Evolutionary conservation across 768 basidiomycete genomes (phyloP).

Genomic region (Lenzites betulinus): DNA sequence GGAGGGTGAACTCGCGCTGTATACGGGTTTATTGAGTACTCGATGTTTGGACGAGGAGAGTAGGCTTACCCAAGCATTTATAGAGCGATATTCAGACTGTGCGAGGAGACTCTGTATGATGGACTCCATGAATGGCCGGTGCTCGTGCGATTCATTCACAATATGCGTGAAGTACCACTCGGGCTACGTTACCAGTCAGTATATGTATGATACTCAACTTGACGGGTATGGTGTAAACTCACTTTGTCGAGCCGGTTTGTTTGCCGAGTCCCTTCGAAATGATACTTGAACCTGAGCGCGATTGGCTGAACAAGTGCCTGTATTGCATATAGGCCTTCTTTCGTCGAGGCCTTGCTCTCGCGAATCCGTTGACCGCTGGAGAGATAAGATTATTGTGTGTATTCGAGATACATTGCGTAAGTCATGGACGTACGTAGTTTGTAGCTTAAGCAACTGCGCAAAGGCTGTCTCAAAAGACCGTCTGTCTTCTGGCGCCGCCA

Average conservation of each 20-base stretch:
- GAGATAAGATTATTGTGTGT: not conserved
- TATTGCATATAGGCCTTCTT: slow-evolving; percentile 76
- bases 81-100: slow-evolving; percentile 57
- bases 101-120: slow-evolving; percentile 72
- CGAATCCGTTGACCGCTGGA: slow-evolving; percentile 56
- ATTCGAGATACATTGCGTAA: not conserved
- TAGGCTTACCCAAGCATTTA: slow-evolving; percentile 74
- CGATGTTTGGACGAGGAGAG: not conserved
- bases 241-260: slow-evolving; percentile 96
- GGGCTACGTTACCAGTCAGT: slow-evolving; percentile 52
- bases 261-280: slow-evolving; percentile 83
- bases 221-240: not conserved
- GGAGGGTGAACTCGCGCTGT: slow-evolving; percentile 80
- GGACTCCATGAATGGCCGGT: slow-evolving; percentile 75
- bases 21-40: not conserved
- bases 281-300: slow-evolving; percentile 87
- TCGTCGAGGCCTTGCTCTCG: slow-evolving; percentile 30
- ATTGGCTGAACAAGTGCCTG: slow-evolving; percentile 85
- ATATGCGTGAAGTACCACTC: slow-evolving; percentile 98
- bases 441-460: slow-evolving; percentile 71
- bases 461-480: slow-evolving; percentile 77
- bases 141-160: slow-evolving; percentile 84
- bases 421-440: slow-evolving; percentile 63
- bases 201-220: not conserved
- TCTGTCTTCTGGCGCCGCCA: slow-evolving; percentile 51